Base-by-base conservation (phyloP, 352 stramenopile genomes). In the Peronospora farinosa region DNA sequence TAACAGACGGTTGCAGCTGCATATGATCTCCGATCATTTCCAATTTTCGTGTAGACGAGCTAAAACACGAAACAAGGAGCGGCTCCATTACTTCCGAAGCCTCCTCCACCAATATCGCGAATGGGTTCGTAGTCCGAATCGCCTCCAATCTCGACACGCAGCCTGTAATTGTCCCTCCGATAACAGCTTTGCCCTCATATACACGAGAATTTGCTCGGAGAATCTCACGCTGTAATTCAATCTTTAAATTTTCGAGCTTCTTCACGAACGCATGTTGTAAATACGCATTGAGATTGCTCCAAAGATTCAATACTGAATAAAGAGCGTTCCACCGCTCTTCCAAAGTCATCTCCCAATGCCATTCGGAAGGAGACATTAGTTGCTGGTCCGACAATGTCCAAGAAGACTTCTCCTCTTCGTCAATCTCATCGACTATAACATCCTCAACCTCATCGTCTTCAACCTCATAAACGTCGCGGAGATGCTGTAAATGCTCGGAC, bases 11-110 rank as follows among this genome's bases (percentile, higher is more conserved):
- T 28, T 93, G 79, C 2, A 95, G 63, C 47, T 95, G 85, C 65
- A 86, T 61, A 46, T 96, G 84, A 38, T 96, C 86, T 9, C 86
- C 86, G 47, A 95, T 93, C 82, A 95, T 94, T 59, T 95, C 78
- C 13, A 96, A 41, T 38, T 96, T 95, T 40, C 76, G 72, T 1
- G 80, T 94, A 3, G 77, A 89, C 9, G 83, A 83, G 36, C 74
- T 78, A 19, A 96, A 71, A 45, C 84, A 95, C 31, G 78, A 76
- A 32, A 96, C 86, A 21, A 95, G 43, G n/a, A 95, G 56, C 6
- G 86, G 84, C 47, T 96, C 84, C 47, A 94, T 72, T 23, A 96
- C 84, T 68, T 95, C 84, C 0, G 74, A 88, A 8, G 86, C 81
- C 44, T 96, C 86, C 67, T 95, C 84, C 0, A 93, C 81, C 19